A percentile compares a stretch with the other conserved stretches of the same genome.
phyloP scores from a whole-genome alignment of 1,139 yeast genomes.

The Pichia norvegensis region DNA sequence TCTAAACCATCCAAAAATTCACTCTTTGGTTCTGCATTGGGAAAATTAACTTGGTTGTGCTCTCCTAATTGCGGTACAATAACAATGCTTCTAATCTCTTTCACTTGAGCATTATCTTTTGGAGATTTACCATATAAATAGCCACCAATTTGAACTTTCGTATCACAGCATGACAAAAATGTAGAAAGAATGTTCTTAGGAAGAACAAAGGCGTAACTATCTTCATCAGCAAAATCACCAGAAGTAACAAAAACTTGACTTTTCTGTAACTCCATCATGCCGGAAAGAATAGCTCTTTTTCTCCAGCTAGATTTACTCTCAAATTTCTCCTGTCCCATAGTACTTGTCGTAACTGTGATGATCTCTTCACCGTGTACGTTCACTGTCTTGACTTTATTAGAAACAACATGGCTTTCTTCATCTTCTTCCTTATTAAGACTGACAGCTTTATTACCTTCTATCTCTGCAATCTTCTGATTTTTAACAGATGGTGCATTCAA shows the following conservation, averaged over 20 bases:
- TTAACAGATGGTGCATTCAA: slow-evolving; percentile 82
- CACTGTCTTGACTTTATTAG: slow-evolving; percentile 74
- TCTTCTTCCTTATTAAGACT: slow-evolving; percentile 7
- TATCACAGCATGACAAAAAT: slow-evolving; percentile 74
- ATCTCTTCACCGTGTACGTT: slow-evolving; percentile 97
- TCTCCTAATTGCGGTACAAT: slow-evolving; percentile 87
- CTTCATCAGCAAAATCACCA: slow-evolving; percentile 46
- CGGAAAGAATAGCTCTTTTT: slow-evolving; percentile 71
- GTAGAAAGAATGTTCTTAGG: slow-evolving; percentile 76
- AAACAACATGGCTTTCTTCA: slow-evolving; percentile 43
- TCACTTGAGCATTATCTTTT: slow-evolving; percentile 57
- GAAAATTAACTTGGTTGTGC: slow-evolving; percentile 56
- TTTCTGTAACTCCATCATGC: slow-evolving; percentile 63
- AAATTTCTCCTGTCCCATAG: slow-evolving; percentile 79
- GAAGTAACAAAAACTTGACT: slow-evolving; percentile 71
- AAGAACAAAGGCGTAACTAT: slow-evolving; percentile 61
- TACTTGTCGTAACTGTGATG: slow-evolving; percentile 85
- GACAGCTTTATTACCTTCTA: slow-evolving; percentile 44
- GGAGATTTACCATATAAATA: slow-evolving; percentile 74
- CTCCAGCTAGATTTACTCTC: slow-evolving; percentile 91
- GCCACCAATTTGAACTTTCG: slow-evolving; percentile 78
- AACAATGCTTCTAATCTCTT: slow-evolving; percentile 70
- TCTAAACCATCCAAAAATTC: slow-evolving; percentile 41
- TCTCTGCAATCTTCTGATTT: slow-evolving; percentile 69
- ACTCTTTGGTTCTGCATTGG: slow-evolving; percentile 37